Base-by-base conservation (phyloP, 106 monocot species). In the Phalaenopsis aphrodite region DNA sequence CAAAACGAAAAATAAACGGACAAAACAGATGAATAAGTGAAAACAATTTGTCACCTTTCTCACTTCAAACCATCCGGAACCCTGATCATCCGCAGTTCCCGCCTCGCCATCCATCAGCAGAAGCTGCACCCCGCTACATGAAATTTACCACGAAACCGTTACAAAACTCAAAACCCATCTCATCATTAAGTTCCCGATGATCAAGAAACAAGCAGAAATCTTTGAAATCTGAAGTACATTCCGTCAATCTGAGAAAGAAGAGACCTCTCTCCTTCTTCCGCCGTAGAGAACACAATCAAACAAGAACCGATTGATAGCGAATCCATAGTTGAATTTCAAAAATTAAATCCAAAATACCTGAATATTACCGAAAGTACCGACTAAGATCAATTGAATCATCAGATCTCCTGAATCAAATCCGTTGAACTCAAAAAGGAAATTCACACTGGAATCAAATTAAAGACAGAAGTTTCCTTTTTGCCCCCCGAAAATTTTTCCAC, bases 41-140 rank as follows among this genome's bases (percentile, higher is more conserved):
- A 2, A 41, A 61, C 6, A 66, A 56, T 64, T 9, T 3, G 8
- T 74, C 79, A 97, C 96, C 94, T 90, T 97, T 79, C 90, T 94
- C 75, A 97, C 96, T 84, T 94, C 94, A 68, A 86, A 57, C 96
- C 96, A 97, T 15, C 91, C 96, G 3, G 89, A 87, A 48, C 85
- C 85, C 78, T 84, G 85, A 86, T 96, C 92, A 76, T 92, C 89
- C 5, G 79, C 87, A 55, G 78, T 81, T 74, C 56, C 84, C 15
- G 58, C 76, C 45, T 83, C 85, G 30, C 81, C 84, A 69, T 86
- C 89, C 92, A 92, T 92, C 75, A 74, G 21, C 76, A n/a, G n/a
- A 43, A 45, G 9, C 2, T 75, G 74, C 74, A n/a, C 74, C n/a
- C 42, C 45, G 1, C 43, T 73, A 45, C 45, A 5, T 37, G 17